Conservation (phyloP, 306 rosid species). For the Castanea sativa region DNA sequence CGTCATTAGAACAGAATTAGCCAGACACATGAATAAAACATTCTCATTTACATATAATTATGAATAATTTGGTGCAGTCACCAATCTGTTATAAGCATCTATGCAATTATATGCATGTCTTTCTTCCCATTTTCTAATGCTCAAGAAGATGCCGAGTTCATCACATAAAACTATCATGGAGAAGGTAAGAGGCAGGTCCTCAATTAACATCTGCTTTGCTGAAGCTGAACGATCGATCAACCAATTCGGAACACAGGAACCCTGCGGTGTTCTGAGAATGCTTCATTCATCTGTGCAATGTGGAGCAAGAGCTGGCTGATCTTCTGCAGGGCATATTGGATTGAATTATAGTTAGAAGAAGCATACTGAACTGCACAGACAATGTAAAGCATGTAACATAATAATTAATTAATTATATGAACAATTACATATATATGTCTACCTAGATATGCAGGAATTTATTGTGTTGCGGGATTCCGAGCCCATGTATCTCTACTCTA, state of each 20-base stretch:
- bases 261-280: conserved; percentile 45
- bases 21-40: not conserved
- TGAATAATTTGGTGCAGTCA: not conserved
- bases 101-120: not conserved
- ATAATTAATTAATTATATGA: not conserved
- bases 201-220: not conserved
- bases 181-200: not conserved
- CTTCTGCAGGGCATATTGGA: conserved; percentile 33
- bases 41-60: not conserved
- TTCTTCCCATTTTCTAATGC: not conserved
- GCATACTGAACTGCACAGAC: no score
- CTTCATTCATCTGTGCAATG: conserved; percentile 56
- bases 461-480: no score
- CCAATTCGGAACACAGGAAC: conserved; percentile 52
- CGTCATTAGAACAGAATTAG: not conserved
- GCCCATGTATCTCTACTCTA: not conserved
- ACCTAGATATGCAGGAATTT: no score
- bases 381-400: not conserved
- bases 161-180: not conserved
- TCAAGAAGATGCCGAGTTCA: not conserved
- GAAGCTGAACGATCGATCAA: conserved; percentile 1
- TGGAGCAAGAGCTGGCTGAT: conserved; percentile 48
- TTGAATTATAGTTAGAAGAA: not conserved
- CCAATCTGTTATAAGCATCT: not conserved
- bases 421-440: no score